Evolutionary conservation across 225 moss, liverwort and hornwort genomes (phyloP), one percentile per base, ranked within the genome.

Genomic region (Ulota crispa): DNA sequence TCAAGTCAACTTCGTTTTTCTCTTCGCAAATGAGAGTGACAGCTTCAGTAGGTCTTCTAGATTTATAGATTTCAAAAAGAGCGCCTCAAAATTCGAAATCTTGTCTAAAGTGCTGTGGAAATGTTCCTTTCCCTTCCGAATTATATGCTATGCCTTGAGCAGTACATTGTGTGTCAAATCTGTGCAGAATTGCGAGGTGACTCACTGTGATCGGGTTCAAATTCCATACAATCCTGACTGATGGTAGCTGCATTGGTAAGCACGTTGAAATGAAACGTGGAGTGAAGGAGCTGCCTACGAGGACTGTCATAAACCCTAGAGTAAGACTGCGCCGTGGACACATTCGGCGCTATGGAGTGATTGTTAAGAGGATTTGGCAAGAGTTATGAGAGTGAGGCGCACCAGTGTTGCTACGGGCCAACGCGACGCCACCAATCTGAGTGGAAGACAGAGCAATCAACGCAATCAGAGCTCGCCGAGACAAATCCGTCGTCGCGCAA

Each of bases 381-480:
- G 28, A 42, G 37, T 52, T 62, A 34, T 13, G 23, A 68, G 60
- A 36, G 36, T 42, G 27, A 18, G 36, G 69, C 85, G 50, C 81
- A 90, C 88, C 84, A 7, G 27, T 73, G 9, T 0, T 63, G 67
- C 21, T 76, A 34, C 90, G 90, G n/a, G 88, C 88, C 52, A 27
- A 82, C 18, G 90, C 90, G 7, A 57, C 79, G 77, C 80, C 80
- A 21, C 63, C 54, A 37, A 88, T 77, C 68, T 88, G 88, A 12
- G 82, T 42, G 32, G 70, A 47, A 18, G 88, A 86, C 54, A 88
- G 54, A 65, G 86, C 88, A 37, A 90, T 74, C 72, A 84, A 61
- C 6, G 88, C 30, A 26, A 90, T 55, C 47, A 88, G 27, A 67
- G 88, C 82, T 65, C 90, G 70, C 34, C 90, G 88, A 42, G 88